Conservation (phyloP, 73 alveolate species). For the Symbiodinium pilosum region DNA sequence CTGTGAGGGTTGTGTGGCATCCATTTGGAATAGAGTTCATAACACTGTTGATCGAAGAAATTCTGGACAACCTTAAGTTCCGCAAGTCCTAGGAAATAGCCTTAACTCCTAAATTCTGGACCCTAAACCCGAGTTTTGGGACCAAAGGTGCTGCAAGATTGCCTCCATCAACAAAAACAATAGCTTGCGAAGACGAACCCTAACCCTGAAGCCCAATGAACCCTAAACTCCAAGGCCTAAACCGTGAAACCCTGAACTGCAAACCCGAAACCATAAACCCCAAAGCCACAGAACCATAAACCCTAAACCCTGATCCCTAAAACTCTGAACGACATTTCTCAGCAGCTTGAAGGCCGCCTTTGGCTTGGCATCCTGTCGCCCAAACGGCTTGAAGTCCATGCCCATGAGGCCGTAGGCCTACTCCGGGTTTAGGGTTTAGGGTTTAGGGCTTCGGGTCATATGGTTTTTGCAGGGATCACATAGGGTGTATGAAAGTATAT, state of each 20-base stretch:
- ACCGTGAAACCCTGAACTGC: not conserved
- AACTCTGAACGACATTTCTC: not conserved
- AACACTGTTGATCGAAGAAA: too few species aligned
- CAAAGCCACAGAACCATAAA: not conserved
- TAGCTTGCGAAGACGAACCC: too few species aligned
- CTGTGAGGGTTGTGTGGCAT: too few species aligned
- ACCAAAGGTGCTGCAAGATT: too few species aligned
- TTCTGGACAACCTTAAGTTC: too few species aligned
- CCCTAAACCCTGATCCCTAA: not conserved
- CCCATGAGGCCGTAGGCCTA: slow-evolving; percentile 49
- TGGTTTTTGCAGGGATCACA: not conserved
- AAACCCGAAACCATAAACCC: not conserved
- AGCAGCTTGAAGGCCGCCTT: not conserved
- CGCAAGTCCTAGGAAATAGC: too few species aligned
- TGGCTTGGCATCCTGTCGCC: slow-evolving; percentile 61
- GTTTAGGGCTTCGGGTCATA: not conserved
- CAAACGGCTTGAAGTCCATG: slow-evolving; percentile 86
- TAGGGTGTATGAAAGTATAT: too few species aligned
- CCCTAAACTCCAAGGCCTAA: not conserved
- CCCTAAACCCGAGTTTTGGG: not conserved
- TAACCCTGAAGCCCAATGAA: too few species aligned
- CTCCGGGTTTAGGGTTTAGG: not conserved
- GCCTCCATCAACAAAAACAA: too few species aligned
- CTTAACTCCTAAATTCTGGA: not conserved
- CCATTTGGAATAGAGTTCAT: too few species aligned